These are phyloP conservation scores for Albifimbria verrucaria DNA, from an alignment of 2,329 filamentous ascomycete genomes.

Conservation along the genomic window DNA sequence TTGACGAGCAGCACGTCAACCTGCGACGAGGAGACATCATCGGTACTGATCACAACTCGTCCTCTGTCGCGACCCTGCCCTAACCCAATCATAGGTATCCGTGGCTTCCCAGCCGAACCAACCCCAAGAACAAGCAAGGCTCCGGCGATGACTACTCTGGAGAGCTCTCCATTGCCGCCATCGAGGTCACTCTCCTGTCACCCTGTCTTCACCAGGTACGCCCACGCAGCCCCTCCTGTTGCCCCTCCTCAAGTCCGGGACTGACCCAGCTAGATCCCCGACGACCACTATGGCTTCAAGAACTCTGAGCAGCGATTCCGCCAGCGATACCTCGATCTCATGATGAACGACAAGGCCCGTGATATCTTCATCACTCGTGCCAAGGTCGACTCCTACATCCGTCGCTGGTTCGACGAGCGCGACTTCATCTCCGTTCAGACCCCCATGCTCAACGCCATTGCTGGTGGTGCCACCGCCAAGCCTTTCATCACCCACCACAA, in stretches of 20 bases:
- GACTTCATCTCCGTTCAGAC: slow-evolving; percentile 96
- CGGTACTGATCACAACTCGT: slow-evolving; percentile 43
- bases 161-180: slow-evolving; percentile 91
- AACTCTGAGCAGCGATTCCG: slow-evolving; percentile 92
- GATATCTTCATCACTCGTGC: slow-evolving; percentile 81
- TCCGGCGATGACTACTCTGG: slow-evolving; percentile 60
- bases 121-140: slow-evolving; percentile 83
- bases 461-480: slow-evolving; percentile 88
- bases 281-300: slow-evolving; percentile 91
- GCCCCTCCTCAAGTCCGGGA: slow-evolving; percentile 29
- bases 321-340: slow-evolving; percentile 90
- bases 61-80: background rate
- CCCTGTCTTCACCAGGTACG: slow-evolving; percentile 72
- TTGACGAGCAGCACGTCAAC: slow-evolving; percentile 85
- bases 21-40: slow-evolving; percentile 91
- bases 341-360: slow-evolving; percentile 89
- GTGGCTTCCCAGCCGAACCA: slow-evolving; percentile 55
- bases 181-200: slow-evolving; percentile 78
- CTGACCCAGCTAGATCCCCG: slow-evolving; percentile 48
- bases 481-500: slow-evolving; percentile 97
- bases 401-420: slow-evolving; percentile 80
- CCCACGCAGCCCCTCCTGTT: slow-evolving; percentile 48
- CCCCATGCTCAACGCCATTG: slow-evolving; percentile 94
- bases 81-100: slow-evolving; percentile 15
- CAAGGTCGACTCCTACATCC: slow-evolving; percentile 86